These are phyloP conservation scores for Solanum lycopersicoides DNA, from an alignment of 257 asterid genomes.

Conservation along the genomic window DNA sequence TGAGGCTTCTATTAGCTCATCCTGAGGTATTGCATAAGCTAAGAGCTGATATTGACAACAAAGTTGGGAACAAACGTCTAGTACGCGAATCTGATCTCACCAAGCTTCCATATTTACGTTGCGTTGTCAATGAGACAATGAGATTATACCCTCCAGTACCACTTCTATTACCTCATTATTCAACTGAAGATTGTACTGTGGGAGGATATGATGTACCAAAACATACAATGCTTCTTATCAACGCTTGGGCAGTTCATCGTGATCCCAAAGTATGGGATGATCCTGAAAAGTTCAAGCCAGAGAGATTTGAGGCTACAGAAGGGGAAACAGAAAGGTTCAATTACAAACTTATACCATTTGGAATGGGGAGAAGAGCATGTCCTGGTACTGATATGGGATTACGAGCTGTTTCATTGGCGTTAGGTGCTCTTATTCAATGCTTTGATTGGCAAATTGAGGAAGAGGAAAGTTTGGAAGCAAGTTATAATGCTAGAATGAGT, in stretches of 20 bases:
- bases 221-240: conserved; percentile 30
- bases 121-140: conserved; percentile 37
- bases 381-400: conserved; percentile 40
- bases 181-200: conserved; percentile 24
- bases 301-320: conserved; percentile 23
- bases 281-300: conserved; percentile 25
- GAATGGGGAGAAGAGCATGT: conserved; percentile 4
- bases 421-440: conserved; percentile 47
- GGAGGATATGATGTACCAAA: conserved; percentile 30
- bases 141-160: conserved; percentile 40
- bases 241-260: conserved; percentile 46
- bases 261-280: conserved; percentile 28
- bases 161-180: conserved; percentile 34
- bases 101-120: conserved; percentile 37
- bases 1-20: conserved; percentile 31
- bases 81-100: conserved; percentile 31
- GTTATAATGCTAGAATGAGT: background rate
- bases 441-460: conserved; percentile 29
- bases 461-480: conserved; percentile 10
- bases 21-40: conserved; percentile 21
- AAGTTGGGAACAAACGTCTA: conserved; percentile 25
- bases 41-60: conserved; percentile 33
- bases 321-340: conserved; percentile 17
- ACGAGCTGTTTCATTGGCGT: conserved; percentile 24
- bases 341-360: conserved; percentile 33